Evolutionary conservation across 805 yeast species (phyloP).

Genomic region (Lipomyces mesembrius): DNA sequence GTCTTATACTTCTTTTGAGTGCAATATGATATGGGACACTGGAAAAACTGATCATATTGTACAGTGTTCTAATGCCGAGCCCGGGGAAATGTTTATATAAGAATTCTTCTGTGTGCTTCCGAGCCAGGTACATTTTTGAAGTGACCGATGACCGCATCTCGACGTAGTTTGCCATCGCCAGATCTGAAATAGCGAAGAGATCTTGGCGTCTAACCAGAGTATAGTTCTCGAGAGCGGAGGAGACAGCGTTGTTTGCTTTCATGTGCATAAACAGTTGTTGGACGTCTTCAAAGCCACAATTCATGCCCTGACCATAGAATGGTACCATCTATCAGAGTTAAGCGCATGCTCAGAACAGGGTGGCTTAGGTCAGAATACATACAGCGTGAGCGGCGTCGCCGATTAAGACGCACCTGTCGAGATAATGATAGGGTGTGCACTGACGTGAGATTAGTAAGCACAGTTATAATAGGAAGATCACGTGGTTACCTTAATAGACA

Average conservation of each 20-base stretch:
- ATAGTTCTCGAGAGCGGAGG: constrained; percentile 59
- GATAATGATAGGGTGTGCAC: constrained; percentile 69
- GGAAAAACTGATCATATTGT: constrained; percentile 88
- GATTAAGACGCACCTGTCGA: constrained; percentile 65
- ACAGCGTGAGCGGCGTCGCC: constrained; percentile 92
- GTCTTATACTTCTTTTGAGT: constrained; percentile 18
- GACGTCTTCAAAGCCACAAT: constrained; percentile 93
- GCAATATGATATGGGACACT: constrained; percentile 67
- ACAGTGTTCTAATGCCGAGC: constrained; percentile 51
- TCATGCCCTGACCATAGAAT: constrained; percentile 97
- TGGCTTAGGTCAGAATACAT: constrained; percentile 7
- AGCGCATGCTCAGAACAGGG: neutral
- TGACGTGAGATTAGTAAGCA: neutral
- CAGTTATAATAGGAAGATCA: neutral
- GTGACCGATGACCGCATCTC: constrained; percentile 88
- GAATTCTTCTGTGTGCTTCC: constrained; percentile 70
- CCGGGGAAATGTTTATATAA: constrained; percentile 78
- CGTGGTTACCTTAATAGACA: constrained; percentile 57
- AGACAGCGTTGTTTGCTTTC: constrained; percentile 42
- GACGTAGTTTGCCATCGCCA: constrained; percentile 78
- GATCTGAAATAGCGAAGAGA: constrained; percentile 71
- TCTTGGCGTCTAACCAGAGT: constrained; percentile 64
- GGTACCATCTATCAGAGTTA: constrained; percentile 70
- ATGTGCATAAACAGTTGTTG: constrained; percentile 59
- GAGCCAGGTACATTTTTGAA: constrained; percentile 59